Evolutionary conservation across 176 grass and related monocot species (phyloP).

Genomic region (Zea luxurians): DNA sequence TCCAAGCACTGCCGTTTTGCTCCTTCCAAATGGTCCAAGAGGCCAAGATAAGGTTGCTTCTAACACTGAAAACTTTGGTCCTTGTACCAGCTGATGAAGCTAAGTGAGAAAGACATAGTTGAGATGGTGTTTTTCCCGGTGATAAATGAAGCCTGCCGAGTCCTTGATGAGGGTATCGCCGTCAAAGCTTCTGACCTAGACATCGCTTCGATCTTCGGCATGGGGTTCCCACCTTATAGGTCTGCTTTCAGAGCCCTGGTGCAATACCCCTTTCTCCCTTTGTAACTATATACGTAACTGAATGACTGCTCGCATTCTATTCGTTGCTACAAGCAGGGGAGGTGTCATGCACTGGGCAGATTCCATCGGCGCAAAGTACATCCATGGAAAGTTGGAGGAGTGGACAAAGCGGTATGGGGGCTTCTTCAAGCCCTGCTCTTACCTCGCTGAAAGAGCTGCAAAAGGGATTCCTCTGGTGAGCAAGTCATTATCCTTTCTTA

Average conservation of each 20-base stretch:
- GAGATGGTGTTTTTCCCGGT: slow-evolving; percentile 89
- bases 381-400: slow-evolving; percentile 63
- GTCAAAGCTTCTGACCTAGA: slow-evolving; percentile 92
- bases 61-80: slow-evolving; percentile 26
- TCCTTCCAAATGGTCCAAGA: no score
- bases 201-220: slow-evolving; percentile 83
- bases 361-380: slow-evolving; percentile 72
- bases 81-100: slow-evolving; percentile 67
- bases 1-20: no score
- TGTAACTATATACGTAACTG: slow-evolving; percentile 9
- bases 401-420: slow-evolving; percentile 73
- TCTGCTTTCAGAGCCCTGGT: not conserved
- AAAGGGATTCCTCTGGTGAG: slow-evolving; percentile 82
- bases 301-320: not conserved
- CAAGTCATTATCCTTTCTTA: slow-evolving; percentile 11
- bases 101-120: slow-evolving; percentile 76
- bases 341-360: slow-evolving; percentile 91
- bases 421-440: slow-evolving; percentile 85
- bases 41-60: not conserved
- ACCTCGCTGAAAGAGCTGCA: slow-evolving; percentile 73
- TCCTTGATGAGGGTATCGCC: slow-evolving; percentile 77
- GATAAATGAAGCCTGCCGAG: slow-evolving; percentile 86
- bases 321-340: slow-evolving; percentile 50
- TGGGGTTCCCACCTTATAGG: slow-evolving; percentile 96
- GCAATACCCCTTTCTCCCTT: not conserved